Evolutionary conservation across 345 rosid species (phyloP).

Genomic region (Carallia brachiata): DNA sequence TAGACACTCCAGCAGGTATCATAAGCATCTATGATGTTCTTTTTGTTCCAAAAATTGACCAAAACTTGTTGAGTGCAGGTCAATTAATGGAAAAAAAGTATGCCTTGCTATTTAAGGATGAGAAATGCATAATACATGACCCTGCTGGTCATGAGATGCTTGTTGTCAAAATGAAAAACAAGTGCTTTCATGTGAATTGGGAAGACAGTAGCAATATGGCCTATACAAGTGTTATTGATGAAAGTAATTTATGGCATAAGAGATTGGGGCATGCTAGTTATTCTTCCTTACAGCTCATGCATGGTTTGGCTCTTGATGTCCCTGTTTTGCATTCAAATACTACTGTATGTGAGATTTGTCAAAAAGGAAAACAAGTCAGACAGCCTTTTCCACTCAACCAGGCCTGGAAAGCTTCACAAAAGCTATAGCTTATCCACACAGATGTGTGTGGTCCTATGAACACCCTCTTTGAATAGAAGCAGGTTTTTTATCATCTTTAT

Average conservation of each 20-base stretch:
- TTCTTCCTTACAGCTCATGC: neutral
- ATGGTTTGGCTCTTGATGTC: too few relatives aligned
- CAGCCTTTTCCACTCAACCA: neutral
- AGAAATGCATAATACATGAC: neutral
- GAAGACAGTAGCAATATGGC: neutral
- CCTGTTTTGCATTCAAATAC: too few relatives aligned
- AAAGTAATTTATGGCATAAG: neutral
- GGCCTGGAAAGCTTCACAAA: neutral
- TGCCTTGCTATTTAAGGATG: neutral
- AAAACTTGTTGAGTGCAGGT: neutral
- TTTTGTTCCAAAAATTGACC: neutral
- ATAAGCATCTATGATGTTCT: neutral
- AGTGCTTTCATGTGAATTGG: neutral
- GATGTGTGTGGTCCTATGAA: conserved; percentile 7
- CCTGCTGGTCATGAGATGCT: neutral
- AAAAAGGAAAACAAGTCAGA: conserved; percentile 3
- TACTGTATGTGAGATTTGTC: too few relatives aligned
- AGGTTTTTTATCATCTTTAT: conserved; percentile 5
- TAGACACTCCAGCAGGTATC: neutral
- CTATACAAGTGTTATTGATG: too few relatives aligned
- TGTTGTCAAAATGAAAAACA: neutral
- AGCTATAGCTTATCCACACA: conserved; percentile 3
- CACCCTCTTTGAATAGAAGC: neutral
- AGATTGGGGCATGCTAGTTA: neutral
- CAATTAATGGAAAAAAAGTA: neutral